A percentile compares a stretch with the other conserved stretches of the same genome.
phyloP scores from a whole-genome alignment of 352 stramenopile species.

The Pythium folliculosum region DNA sequence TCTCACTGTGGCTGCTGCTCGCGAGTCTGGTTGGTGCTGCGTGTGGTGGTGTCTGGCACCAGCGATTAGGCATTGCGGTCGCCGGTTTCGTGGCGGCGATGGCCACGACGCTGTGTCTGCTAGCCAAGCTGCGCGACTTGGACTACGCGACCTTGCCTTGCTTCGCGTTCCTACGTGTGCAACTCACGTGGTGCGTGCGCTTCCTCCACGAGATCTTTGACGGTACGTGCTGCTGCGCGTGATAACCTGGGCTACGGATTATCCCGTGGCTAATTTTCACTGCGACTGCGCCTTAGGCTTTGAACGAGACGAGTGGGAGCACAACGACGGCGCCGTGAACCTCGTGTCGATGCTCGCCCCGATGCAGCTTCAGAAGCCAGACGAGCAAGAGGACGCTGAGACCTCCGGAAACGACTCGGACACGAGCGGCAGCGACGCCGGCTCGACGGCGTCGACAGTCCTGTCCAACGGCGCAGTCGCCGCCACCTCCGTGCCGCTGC shows the following conservation, averaged over 20 bases:
- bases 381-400: neutral
- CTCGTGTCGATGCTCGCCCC: slow-evolving; percentile 61
- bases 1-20: slow-evolving; percentile 22
- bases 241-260: neutral
- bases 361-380: slow-evolving; percentile 12
- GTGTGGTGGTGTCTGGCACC: neutral
- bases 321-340: slow-evolving; percentile 76
- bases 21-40: neutral
- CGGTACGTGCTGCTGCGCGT: slow-evolving; percentile 21
- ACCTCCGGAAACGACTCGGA: slow-evolving; percentile 7
- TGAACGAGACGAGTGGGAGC: slow-evolving; percentile 54
- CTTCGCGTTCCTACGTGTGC: slow-evolving; percentile 22
- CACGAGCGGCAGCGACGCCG: slow-evolving; percentile 13
- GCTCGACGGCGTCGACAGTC: slow-evolving; percentile 16
- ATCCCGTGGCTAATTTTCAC: slow-evolving; percentile 1
- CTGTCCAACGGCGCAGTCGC: neutral
- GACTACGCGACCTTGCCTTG: slow-evolving; percentile 65
- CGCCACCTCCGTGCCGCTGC: neutral
- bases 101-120: slow-evolving; percentile 34
- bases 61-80: neutral
- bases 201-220: slow-evolving; percentile 61
- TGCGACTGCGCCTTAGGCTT: slow-evolving; percentile 33
- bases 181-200: slow-evolving; percentile 48
- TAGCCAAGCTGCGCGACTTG: slow-evolving; percentile 40
- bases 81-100: slow-evolving; percentile 9